Base-by-base conservation (phyloP, 1,284 basidiomycete species). In the Microbotryum silenes-acaulis region DNA sequence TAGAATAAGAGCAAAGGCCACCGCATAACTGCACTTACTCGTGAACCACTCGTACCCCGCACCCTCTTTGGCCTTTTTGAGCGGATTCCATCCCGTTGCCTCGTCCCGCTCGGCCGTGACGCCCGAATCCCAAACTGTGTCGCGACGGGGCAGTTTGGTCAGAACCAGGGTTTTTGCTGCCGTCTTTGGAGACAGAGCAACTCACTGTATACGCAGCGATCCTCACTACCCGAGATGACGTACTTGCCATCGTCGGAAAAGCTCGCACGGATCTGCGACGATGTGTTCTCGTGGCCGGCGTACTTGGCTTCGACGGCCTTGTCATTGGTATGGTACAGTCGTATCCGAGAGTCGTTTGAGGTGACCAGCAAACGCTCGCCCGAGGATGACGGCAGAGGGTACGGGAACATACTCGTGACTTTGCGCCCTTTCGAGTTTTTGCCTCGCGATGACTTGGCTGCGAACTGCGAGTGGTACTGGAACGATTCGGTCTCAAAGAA, bases 331-430 rank as follows among this genome's bases (percentile, higher is more conserved):
- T 73, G 69, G 64, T 73, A 77, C 44, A 76, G 64, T 1, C 76
- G 66, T 12, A 77, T 63, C 20, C 75, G 68, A 10, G 74, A 75
- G 54, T 77, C 76, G 69, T 77, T 77, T 20, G 71, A 73, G 20
- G 75, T 75, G 54, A 77, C 67, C 23, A 77, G 70, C 29, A 77
- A 64, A 8, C 71, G 69, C 42, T 77, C 74, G 12, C 67, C 64
- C 20, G 50, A 57, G 29, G 47, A 56, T 2, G 59, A 59, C 2
- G 64, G 64, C 37, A 70, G 57, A 14, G 67, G 66, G 48, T 74
- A 61, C 3, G 71, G 67, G 23, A 73, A 70, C 42, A 75, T 72
- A 27, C 69, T 69, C 10, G 76, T 77, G 63, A 77, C 73, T 62
- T 77, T 77, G 57, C 73, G 64, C 9, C 75, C 74, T 51, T 70